These are phyloP conservation scores for Rauvolfia tetraphylla DNA, from an alignment of 257 asterid species.

Conservation along the genomic window DNA sequence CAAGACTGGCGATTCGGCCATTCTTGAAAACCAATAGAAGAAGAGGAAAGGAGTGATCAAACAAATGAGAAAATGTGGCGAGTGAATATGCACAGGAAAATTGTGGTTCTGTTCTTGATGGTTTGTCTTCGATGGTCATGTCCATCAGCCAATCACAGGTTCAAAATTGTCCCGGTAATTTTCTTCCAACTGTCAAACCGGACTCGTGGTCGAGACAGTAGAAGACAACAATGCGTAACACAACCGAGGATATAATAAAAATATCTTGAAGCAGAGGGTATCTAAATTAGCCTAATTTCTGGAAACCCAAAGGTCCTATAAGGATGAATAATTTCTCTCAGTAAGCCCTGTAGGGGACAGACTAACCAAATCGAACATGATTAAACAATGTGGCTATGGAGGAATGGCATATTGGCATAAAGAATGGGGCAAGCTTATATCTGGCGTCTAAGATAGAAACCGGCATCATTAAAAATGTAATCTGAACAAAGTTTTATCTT, in stretches of 20 bases:
- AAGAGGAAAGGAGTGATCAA: neutral
- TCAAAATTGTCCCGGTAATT: neutral
- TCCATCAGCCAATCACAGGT: neutral
- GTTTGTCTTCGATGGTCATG: neutral
- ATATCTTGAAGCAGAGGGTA: neutral
- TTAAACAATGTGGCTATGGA: neutral
- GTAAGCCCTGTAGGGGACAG: neutral
- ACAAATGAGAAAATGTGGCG: neutral
- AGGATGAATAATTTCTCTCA: neutral
- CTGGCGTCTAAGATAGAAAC: too few species aligned
- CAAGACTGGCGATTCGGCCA: neutral
- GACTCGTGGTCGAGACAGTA: neutral
- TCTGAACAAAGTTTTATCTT: too few species aligned
- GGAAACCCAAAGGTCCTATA: too few species aligned
- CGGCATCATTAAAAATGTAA: too few species aligned
- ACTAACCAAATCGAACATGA: neutral
- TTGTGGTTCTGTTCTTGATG: slow-evolving; percentile 1
- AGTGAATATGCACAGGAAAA: neutral
- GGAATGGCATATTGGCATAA: neutral
- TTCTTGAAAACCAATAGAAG: neutral
- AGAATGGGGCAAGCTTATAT: too few species aligned
- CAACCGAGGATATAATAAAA: neutral
- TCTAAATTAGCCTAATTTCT: neutral
- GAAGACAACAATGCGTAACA: neutral
- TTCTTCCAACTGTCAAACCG: neutral